Percentiles rank a stretch among this genome's conserved stretches.
Conservation (phyloP, 768 basidiomycete species). For the Kwoniella shandongensis region DNA sequence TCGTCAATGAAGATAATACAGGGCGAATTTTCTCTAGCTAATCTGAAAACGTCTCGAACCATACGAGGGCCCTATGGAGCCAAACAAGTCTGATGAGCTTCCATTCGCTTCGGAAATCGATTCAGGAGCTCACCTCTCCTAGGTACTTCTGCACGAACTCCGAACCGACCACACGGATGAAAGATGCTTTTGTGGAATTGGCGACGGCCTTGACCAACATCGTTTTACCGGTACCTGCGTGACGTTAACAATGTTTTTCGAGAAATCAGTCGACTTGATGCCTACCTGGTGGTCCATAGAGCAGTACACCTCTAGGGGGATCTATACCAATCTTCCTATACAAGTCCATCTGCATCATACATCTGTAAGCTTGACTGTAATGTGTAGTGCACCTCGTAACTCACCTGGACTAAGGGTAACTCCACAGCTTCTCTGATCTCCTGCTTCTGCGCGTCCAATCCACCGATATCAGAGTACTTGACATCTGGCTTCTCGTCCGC, state of each 20-base stretch:
- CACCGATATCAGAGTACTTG: constrained; percentile 88
- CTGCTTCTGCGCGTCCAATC: constrained; percentile 97
- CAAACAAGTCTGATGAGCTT: not conserved
- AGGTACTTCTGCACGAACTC: constrained; percentile 99
- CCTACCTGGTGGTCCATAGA: constrained; percentile 94
- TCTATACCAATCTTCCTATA: constrained; percentile 99
- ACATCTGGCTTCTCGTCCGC: constrained; percentile 95
- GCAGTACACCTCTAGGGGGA: constrained; percentile 91
- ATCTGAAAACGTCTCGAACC: constrained; percentile 98
- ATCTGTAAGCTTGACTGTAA: no score
- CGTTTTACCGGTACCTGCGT: constrained; percentile 88
- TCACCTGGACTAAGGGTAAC: constrained; percentile 63
- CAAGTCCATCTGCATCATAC: constrained; percentile 92
- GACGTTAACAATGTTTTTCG: constrained; percentile 8
- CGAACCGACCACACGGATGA: constrained; percentile 96
- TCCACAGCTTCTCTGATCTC: constrained; percentile 99
- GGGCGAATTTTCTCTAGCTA: constrained; percentile 94
- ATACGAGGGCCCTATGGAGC: constrained; percentile 76
- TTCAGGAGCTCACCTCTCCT: constrained; percentile 63
- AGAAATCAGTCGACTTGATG: constrained; percentile 1
- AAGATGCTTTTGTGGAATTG: constrained; percentile 91
- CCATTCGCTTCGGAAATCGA: not conserved
- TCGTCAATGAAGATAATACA: constrained; percentile 99
- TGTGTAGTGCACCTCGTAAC: no score
- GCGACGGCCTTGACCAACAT: constrained; percentile 99